Percentiles rank a stretch among this genome's conserved stretches.
Conservation (phyloP, 306 rosid genomes). For the Lathyrus oleraceus region DNA sequence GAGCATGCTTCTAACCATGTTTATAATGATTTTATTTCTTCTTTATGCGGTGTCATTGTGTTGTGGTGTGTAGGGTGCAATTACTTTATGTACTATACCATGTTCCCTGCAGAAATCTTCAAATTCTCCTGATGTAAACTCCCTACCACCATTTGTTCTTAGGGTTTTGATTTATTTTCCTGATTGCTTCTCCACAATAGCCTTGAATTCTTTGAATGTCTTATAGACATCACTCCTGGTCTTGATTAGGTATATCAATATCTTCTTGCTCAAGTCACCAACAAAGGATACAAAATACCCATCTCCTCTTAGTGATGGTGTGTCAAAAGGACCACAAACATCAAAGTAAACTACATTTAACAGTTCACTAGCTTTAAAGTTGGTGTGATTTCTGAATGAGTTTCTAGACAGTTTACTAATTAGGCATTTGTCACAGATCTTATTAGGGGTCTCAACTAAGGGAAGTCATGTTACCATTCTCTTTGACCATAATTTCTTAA, state of each 20-base stretch:
- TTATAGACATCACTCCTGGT: background rate
- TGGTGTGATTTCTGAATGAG: background rate
- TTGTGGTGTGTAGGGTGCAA: background rate
- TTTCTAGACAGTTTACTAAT: background rate
- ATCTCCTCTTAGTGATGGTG: background rate
- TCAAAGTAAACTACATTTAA: background rate
- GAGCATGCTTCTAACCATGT: background rate
- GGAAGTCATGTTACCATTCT: background rate
- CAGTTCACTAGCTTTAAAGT: background rate
- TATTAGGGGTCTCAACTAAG: background rate
- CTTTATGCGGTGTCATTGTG: background rate
- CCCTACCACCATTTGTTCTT: background rate
- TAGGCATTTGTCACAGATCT: background rate
- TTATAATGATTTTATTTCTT: background rate
- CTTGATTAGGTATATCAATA: background rate
- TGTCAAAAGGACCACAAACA: background rate
- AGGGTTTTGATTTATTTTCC: background rate
- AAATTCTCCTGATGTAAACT: background rate
- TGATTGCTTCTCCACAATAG: background rate
- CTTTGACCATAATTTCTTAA: background rate
- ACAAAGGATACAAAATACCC: background rate
- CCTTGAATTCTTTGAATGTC: background rate
- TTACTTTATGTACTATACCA: background rate
- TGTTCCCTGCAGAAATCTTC: no score
- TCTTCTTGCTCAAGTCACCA: background rate